Conservation (phyloP, 2,329 filamentous ascomycete species). For the Penicillium sp. region DNA sequence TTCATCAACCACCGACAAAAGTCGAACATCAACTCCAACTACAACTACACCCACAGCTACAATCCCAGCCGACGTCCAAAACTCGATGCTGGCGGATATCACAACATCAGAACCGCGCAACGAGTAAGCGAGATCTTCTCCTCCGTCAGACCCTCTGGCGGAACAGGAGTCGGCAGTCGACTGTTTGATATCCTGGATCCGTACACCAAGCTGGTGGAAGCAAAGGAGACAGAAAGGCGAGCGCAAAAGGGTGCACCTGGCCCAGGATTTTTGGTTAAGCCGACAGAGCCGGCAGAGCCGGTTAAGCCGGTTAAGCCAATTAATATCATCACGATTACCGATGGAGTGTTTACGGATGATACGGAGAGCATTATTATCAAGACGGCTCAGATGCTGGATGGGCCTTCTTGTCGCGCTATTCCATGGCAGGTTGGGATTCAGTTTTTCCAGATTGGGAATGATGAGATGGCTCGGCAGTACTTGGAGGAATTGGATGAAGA, state of each 20-base stretch:
- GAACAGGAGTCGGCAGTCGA: conserved; percentile 72
- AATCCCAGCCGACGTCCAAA: conserved; percentile 39
- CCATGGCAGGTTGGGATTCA: conserved; percentile 86
- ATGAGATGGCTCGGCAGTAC: conserved; percentile 62
- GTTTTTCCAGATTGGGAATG: conserved; percentile 90
- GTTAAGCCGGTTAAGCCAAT: conserved; percentile 64
- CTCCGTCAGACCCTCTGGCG: conserved; percentile 62
- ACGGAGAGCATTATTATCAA: conserved; percentile 67
- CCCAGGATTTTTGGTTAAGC: conserved; percentile 56
- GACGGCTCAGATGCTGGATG: conserved; percentile 64
- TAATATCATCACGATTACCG: conserved; percentile 91
- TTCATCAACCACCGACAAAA: conserved; percentile 70
- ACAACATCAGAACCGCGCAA: conserved; percentile 59
- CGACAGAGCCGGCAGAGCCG: conserved; percentile 32
- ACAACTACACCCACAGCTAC: conserved; percentile 7
- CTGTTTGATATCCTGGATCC: conserved; percentile 70
- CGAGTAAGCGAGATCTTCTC: conserved; percentile 70
- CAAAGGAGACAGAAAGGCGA: conserved; percentile 39
- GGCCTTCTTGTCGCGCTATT: conserved; percentile 65
- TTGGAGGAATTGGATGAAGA: conserved; percentile 75
- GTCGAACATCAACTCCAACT: background rate
- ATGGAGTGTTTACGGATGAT: conserved; percentile 79
- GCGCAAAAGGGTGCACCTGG: conserved; percentile 31
- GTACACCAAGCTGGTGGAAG: conserved; percentile 63
- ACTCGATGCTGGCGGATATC: conserved; percentile 55